Evolutionary conservation across 1,139 yeast species (phyloP).

Genomic region (Candida sp.): DNA sequence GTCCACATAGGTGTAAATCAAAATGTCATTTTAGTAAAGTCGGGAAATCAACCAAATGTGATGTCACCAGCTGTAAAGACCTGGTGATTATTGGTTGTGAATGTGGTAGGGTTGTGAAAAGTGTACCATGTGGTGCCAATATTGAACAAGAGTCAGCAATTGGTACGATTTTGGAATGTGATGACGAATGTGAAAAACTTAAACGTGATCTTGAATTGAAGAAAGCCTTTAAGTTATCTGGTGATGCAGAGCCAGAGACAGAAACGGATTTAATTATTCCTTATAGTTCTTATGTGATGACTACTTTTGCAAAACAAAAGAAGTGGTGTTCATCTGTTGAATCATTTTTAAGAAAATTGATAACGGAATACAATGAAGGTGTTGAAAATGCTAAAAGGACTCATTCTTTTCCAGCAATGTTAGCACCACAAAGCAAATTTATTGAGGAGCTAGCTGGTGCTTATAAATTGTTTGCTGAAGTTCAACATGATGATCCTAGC

Average conservation of each 20-base stretch:
- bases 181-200: constrained; percentile 62
- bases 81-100: constrained; percentile 50
- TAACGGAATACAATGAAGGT: constrained; percentile 25
- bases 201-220: constrained; percentile 62
- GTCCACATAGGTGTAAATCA: constrained; percentile 63
- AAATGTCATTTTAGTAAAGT: constrained; percentile 61
- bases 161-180: constrained; percentile 50
- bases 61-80: constrained; percentile 42
- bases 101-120: constrained; percentile 56
- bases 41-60: constrained; percentile 35
- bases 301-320: constrained; percentile 46
- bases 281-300: constrained; percentile 42
- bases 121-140: constrained; percentile 55
- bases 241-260: constrained; percentile 15
- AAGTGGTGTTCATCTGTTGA: constrained; percentile 70
- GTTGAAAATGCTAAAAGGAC: constrained; percentile 17
- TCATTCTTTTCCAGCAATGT: constrained; percentile 73
- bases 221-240: constrained; percentile 52
- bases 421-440: constrained; percentile 62
- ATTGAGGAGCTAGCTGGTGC: constrained; percentile 64
- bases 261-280: constrained; percentile 17
- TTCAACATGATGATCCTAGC: constrained; percentile 81
- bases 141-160: constrained; percentile 21
- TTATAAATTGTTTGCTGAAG: constrained; percentile 60
- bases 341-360: constrained; percentile 44